phyloP scores from a whole-genome alignment of 177 flowering plant genomes.

The Vitis hybrid region DNA sequence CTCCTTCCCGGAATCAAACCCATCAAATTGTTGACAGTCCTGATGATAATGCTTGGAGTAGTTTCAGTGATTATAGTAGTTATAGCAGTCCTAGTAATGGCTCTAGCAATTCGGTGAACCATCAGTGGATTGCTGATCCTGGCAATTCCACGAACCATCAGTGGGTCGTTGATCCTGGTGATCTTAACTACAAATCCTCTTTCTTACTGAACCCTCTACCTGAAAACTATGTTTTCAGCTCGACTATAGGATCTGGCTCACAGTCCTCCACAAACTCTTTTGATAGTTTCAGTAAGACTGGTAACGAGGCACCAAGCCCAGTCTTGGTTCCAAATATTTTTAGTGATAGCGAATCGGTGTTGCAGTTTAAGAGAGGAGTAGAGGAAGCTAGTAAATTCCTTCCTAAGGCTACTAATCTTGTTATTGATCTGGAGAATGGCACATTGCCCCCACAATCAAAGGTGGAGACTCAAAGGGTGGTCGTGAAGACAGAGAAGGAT shows the following conservation, averaged over 20 bases:
- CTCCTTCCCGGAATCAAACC: conserved; percentile 23
- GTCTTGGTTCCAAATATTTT: conserved; percentile 17
- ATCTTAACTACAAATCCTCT: background rate
- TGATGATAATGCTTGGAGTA: conserved; percentile 5
- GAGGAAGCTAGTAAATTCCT: conserved; percentile 46
- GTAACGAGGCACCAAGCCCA: conserved; percentile 12
- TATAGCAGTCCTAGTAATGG: conserved; percentile 7
- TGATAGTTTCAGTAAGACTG: background rate
- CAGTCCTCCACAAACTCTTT: background rate
- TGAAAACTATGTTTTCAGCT: conserved; percentile 16
- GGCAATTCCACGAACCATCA: background rate
- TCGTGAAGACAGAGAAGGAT: conserved; percentile 10
- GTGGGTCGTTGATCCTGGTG: background rate
- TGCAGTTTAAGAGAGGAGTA: conserved; percentile 37
- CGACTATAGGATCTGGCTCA: conserved; percentile 8
- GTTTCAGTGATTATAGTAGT: conserved; percentile 16
- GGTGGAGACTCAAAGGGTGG: conserved; percentile 1
- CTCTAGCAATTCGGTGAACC: conserved; percentile 9
- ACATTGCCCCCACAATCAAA: background rate
- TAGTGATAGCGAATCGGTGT: conserved; percentile 18
- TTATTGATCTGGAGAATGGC: conserved; percentile 20
- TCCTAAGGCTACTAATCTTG: conserved; percentile 20
- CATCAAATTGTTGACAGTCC: conserved; percentile 16
- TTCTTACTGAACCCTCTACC: conserved; percentile 13
- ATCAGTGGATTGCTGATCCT: conserved; percentile 7